Evolutionary conservation across 768 basidiomycete species (phyloP), one percentile per base, ranked within the genome.

Genomic region (Tricholoma terreum): DNA sequence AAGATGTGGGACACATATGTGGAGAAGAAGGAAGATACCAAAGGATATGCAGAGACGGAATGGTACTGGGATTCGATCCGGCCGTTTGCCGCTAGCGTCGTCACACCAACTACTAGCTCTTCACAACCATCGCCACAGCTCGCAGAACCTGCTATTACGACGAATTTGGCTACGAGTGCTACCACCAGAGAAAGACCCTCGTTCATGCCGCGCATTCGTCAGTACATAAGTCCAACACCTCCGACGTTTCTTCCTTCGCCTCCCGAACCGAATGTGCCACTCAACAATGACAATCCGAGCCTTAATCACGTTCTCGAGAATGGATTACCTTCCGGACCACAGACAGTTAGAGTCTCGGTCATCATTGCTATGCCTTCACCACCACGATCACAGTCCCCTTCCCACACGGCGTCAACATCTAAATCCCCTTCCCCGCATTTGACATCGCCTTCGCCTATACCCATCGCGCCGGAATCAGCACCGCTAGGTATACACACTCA

Each of bases 1-100:
- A 62, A 62, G 40, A 64, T 84, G 65, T 82, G 75, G 73, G 80
- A 83, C 35, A 76, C 78, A 8, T n/a, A n/a, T 76, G 58, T 79
- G 4, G 75, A 71, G 42, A 63, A 57, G 0, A 30, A 50, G 1
- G 64, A 65, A 17, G 43, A 53, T 43, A 19, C 24, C 3, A 45
- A 30, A 36, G 11, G 40, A 49, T 11, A 22, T 14, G 5, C 40
- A 34, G 51, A 54, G 11, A 60, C 56, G 4, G 65, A 66, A 19
- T 63, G 63, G 60, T 70, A 70, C 1, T 75, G 74, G 74, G 72
- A 73, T 40, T 63, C 65, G 14, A 73, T 75, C 40, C 69, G 66
- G 38, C 74, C 74, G 0, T 65, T 74, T 46, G 67, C 71, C 14
- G 74, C 71, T 33, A 51, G 66, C 5, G 72, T 73, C 54, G 56